Percentiles rank a stretch among this genome's conserved stretches.
Conservation (phyloP, 2,329 filamentous ascomycete genomes). For the Alternaria panax region DNA sequence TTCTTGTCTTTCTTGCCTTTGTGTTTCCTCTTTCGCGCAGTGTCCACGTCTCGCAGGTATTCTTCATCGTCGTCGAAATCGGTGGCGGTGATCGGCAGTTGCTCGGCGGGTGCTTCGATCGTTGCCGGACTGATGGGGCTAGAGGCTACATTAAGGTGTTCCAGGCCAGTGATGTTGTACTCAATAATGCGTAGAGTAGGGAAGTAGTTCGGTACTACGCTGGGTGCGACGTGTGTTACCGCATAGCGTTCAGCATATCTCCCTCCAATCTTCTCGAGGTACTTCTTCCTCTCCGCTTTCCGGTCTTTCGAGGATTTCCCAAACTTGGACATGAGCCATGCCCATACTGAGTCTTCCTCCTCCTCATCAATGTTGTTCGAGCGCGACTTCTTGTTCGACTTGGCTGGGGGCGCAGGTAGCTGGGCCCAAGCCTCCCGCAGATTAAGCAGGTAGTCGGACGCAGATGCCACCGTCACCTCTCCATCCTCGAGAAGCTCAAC, state of each 20-base stretch:
- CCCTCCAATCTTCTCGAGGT: constrained; percentile 75
- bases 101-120: constrained; percentile 1
- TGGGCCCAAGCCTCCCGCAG: constrained; percentile 79
- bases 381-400: constrained; percentile 24
- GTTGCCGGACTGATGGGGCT: constrained; percentile 1
- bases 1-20: constrained; percentile 58
- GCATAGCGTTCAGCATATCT: constrained; percentile 86
- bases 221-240: constrained; percentile 80
- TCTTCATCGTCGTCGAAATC: constrained; percentile 36
- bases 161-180: constrained; percentile 87
- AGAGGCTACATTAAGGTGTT: constrained; percentile 51
- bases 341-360: constrained; percentile 28
- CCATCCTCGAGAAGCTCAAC: constrained; percentile 45
- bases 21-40: constrained; percentile 57
- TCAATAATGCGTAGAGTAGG: constrained; percentile 89
- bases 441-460: constrained; percentile 80
- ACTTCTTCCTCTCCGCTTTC: constrained; percentile 61
- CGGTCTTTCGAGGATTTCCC: constrained; percentile 21
- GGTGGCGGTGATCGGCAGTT: constrained; percentile 15
- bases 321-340: constrained; percentile 27
- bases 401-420: constrained; percentile 62
- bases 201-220: constrained; percentile 91
- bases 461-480: constrained; percentile 70
- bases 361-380: constrained; percentile 22
- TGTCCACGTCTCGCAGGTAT: constrained; percentile 52